A percentile compares a stretch with the other conserved stretches of the same genome.
These are phyloP conservation scores for Arabidopsis suecica DNA, from an alignment of 345 rosid species.

Conservation along the genomic window DNA sequence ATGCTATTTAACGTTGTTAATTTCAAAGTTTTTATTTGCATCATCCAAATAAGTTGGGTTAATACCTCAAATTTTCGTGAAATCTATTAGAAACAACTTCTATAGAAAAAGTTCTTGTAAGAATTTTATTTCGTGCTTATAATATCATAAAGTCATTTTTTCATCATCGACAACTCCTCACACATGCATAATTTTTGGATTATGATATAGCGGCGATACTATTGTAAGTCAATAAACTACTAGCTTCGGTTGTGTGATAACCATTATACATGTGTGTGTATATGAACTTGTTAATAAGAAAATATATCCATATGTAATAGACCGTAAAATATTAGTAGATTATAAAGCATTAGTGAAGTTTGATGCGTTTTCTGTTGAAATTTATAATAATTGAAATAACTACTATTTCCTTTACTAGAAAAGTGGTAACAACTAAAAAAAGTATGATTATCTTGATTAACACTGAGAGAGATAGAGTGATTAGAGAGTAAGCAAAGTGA, in stretches of 20 bases:
- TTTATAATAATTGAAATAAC: neutral
- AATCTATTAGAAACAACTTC: neutral
- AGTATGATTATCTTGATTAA: constrained; percentile 30
- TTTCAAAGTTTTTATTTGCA: neutral
- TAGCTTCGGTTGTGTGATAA: neutral
- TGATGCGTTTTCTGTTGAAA: neutral
- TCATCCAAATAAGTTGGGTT: neutral
- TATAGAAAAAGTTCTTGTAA: neutral
- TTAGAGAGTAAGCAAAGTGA: constrained; percentile 43
- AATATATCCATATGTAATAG: neutral
- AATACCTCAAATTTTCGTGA: neutral
- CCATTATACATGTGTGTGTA: neutral
- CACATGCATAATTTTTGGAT: neutral
- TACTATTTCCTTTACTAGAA: neutral
- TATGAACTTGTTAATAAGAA: neutral
- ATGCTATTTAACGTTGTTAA: neutral
- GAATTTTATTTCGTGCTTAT: neutral
- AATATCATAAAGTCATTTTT: neutral
- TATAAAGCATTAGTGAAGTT: constrained; percentile 10
- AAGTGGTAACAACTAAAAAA: constrained; percentile 8
- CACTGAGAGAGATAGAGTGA: constrained; percentile 29
- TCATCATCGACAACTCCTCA: neutral
- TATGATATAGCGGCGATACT: neutral
- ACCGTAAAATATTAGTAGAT: neutral
- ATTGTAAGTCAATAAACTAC: neutral